Conservation (phyloP, 352 stramenopile species). For the Thalassiosira exigua region DNA sequence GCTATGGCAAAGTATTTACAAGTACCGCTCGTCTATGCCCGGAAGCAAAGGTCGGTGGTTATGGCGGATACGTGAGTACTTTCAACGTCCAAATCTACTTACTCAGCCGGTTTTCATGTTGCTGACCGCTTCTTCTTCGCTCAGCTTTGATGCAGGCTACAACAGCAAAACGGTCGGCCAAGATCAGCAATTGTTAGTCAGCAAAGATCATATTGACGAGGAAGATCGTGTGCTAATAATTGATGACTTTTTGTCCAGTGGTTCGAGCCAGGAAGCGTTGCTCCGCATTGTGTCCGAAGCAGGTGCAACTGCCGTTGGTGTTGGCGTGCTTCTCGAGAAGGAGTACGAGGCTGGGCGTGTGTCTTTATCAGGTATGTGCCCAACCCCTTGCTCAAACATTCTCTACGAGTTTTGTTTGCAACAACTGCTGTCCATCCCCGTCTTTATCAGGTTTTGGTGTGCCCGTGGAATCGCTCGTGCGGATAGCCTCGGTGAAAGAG, state of each 20-base stretch:
- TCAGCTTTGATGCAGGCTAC: slow-evolving; percentile 79
- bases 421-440: no score
- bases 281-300: slow-evolving; percentile 81
- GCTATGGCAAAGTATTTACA: slow-evolving; percentile 85
- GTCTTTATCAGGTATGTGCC: no score
- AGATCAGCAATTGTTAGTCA: slow-evolving; percentile 81
- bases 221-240: slow-evolving; percentile 84
- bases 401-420: no score
- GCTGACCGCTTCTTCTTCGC: no score
- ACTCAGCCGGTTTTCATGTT: no score
- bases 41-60: slow-evolving; percentile 86
- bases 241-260: slow-evolving; percentile 85
- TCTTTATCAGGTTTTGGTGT: slow-evolving; percentile 78
- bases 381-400: no score
- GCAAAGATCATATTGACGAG: slow-evolving; percentile 78
- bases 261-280: slow-evolving; percentile 83
- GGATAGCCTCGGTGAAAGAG: slow-evolving; percentile 75
- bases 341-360: slow-evolving; percentile 80
- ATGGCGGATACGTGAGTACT: slow-evolving; percentile 86
- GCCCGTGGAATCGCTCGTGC: slow-evolving; percentile 75
- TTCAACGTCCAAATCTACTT: no score
- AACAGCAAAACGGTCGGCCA: slow-evolving; percentile 82
- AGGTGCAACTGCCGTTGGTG: slow-evolving; percentile 78
- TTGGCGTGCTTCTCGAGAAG: slow-evolving; percentile 86
- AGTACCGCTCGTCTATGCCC: slow-evolving; percentile 84